Evolutionary conservation across 306 rosid genomes (phyloP).

Genomic region (Myrica gale): DNA sequence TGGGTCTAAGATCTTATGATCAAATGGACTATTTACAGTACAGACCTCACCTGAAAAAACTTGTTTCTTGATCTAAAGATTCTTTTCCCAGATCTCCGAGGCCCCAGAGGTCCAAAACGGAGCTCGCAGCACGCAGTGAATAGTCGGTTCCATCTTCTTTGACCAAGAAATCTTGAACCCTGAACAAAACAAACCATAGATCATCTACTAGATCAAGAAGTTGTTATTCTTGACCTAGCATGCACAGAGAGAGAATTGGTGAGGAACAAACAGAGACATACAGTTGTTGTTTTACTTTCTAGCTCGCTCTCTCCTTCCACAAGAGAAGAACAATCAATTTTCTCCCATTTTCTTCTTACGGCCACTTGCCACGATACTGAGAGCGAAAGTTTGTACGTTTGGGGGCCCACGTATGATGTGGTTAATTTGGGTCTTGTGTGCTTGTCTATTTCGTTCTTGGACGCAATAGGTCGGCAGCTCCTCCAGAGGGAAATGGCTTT

Average conservation of each 20-base stretch:
- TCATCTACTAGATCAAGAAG: constrained; percentile 21
- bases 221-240: constrained; percentile 48
- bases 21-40: background rate
- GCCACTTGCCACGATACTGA: too few relatives aligned
- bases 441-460: constrained; percentile 50
- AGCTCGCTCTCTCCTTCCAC: too few relatives aligned
- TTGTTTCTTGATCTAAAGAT: constrained; percentile 21
- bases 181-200: constrained; percentile 38
- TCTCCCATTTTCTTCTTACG: too few relatives aligned
- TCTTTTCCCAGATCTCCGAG: constrained; percentile 30
- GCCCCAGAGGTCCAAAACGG: too few relatives aligned
- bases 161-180: constrained; percentile 58
- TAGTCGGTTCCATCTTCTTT: constrained; percentile 50
- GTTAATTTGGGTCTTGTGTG: constrained; percentile 60
- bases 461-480: background rate
- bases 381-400: constrained; percentile 38
- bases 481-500: background rate
- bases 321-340: too few relatives aligned
- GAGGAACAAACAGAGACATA: too few relatives aligned
- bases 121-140: too few relatives aligned
- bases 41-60: constrained; percentile 24
- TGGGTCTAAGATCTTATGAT: background rate
- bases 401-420: constrained; percentile 67
- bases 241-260: too few relatives aligned
- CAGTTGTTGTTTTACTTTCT: too few relatives aligned